phyloP scores from a whole-genome alignment of 805 yeast genomes.

The Candida vaughaniae region DNA sequence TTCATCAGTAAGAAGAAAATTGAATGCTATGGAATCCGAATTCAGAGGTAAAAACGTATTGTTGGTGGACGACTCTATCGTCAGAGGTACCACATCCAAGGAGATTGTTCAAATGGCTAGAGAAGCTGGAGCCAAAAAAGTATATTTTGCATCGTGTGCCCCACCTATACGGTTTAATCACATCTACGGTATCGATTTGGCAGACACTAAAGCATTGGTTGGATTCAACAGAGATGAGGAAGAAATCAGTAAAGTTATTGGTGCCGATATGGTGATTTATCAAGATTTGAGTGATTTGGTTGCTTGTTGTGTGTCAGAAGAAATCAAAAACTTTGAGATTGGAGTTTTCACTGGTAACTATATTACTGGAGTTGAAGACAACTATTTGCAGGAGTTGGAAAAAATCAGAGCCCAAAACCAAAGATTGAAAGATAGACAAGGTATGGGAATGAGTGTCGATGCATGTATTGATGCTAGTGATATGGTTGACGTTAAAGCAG shows the following conservation, averaged over 20 bases:
- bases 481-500: conserved; percentile 73
- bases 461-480: conserved; percentile 43
- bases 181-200: conserved; percentile 95
- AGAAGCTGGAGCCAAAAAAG: conserved; percentile 95
- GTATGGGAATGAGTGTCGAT: conserved; percentile 42
- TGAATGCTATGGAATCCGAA: conserved; percentile 95
- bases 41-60: conserved; percentile 81
- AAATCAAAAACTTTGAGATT: conserved; percentile 73
- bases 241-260: conserved; percentile 73
- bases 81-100: conserved; percentile 94
- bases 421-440: conserved; percentile 33
- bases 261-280: conserved; percentile 89
- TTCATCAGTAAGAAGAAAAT: conserved; percentile 88
- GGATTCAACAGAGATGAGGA: conserved; percentile 77
- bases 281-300: conserved; percentile 82
- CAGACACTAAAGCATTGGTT: conserved; percentile 90
- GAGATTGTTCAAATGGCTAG: conserved; percentile 98
- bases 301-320: conserved; percentile 64
- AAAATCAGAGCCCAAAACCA: conserved; percentile 77
- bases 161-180: conserved; percentile 97
- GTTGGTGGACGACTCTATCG: conserved; percentile 95
- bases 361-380: conserved; percentile 90
- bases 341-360: conserved; percentile 96
- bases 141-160: conserved; percentile 95
- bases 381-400: conserved; percentile 79